Conservation (phyloP, 257 asterid genomes). For the Prunella vulgaris region DNA sequence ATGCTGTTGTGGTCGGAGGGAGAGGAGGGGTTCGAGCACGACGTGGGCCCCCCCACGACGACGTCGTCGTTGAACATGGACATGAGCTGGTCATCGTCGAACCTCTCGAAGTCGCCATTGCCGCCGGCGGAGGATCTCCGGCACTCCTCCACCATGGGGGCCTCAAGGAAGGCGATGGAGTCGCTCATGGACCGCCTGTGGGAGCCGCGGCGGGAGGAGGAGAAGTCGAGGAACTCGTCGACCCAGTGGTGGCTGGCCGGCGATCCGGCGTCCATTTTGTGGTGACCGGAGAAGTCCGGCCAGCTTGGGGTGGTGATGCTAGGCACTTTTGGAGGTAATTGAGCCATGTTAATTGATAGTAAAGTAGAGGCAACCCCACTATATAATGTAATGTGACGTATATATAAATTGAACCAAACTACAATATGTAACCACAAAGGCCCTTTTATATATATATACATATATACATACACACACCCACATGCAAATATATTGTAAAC, state of each 20-base stretch:
- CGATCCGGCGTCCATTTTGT: constrained; percentile 29
- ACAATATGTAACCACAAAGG: constrained; percentile 19
- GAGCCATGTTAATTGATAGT: constrained; percentile 45
- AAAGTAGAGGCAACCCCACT: background rate
- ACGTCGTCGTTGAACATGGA: constrained; percentile 62
- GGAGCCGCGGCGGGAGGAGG: constrained; percentile 56
- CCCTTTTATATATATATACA: constrained; percentile 25
- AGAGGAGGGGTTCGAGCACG: constrained; percentile 63
- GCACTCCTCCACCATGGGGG: constrained; percentile 65
- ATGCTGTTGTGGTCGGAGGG: constrained; percentile 77
- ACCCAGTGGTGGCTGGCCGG: constrained; percentile 47
- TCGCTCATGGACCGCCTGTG: constrained; percentile 85
- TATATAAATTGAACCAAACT: constrained; percentile 26
- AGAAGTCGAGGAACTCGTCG: constrained; percentile 82
- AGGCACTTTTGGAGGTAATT: constrained; percentile 82
- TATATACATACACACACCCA: constrained; percentile 7
- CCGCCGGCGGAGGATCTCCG: constrained; percentile 32
- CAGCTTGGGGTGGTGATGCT: constrained; percentile 46
- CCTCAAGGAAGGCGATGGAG: constrained; percentile 68
- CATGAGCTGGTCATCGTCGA: constrained; percentile 86
- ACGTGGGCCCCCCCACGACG: constrained; percentile 36
- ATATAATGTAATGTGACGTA: background rate
- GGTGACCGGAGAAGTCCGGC: constrained; percentile 51
- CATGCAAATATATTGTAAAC: constrained; percentile 26
- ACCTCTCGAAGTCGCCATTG: constrained; percentile 46